Evolutionary conservation across 139 green algal species (phyloP).

Genomic region (Desmodesmus armatus): DNA sequence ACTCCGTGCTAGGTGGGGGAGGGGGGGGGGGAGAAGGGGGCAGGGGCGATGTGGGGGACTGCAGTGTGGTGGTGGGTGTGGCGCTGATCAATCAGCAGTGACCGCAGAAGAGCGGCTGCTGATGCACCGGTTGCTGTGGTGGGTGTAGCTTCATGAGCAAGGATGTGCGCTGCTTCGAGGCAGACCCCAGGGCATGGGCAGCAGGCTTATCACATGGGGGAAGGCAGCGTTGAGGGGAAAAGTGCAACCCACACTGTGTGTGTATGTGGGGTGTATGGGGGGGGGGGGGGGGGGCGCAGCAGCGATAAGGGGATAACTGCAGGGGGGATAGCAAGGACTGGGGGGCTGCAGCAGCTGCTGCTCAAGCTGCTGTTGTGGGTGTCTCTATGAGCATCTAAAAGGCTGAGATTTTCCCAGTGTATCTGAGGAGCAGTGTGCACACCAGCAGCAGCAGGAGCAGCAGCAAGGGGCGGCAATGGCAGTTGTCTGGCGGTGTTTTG

Average conservation of each 20-base stretch:
- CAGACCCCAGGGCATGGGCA: conserved; percentile 48
- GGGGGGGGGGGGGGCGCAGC: not conserved
- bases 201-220: no score
- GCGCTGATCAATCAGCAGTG: not conserved
- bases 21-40: not conserved
- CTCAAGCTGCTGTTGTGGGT: no score
- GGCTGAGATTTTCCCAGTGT: no score
- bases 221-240: conserved; percentile 44
- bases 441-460: conserved; percentile 16
- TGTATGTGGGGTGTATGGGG: not conserved
- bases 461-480: no score
- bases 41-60: no score
- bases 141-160: no score
- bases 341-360: not conserved
- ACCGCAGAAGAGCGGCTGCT: not conserved
- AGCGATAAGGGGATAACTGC: no score
- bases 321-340: no score
- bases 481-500: conserved; percentile 7
- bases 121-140: not conserved
- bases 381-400: no score
- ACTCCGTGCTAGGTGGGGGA: not conserved
- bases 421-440: not conserved
- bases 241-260: not conserved
- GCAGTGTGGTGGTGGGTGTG: no score
- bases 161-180: conserved; percentile 20